These are phyloP conservation scores for Candida buenavistaensis DNA, from an alignment of 1,139 yeast species.

Conservation along the genomic window DNA sequence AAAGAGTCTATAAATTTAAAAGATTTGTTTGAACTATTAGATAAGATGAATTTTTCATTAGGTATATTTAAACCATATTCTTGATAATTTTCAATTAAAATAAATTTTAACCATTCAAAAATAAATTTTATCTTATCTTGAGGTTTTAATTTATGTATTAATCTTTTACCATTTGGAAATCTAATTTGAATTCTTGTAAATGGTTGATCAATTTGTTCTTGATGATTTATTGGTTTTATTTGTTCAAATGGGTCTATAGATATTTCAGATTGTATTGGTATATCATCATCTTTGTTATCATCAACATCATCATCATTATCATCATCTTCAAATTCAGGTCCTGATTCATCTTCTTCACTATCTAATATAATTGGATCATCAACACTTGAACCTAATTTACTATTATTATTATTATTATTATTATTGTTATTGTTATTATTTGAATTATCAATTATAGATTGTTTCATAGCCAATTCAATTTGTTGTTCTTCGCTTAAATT, in stretches of 20 bases:
- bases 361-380: slow-evolving; percentile 30
- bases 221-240: slow-evolving; percentile 50
- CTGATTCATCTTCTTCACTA: slow-evolving; percentile 18
- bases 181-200: slow-evolving; percentile 85
- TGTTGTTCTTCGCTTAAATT: slow-evolving; percentile 82
- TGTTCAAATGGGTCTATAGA: slow-evolving; percentile 34
- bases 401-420: slow-evolving; percentile 12
- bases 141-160: slow-evolving; percentile 68
- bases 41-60: slow-evolving; percentile 43
- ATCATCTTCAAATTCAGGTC: slow-evolving; percentile 3
- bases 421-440: slow-evolving; percentile 8
- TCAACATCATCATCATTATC: too few relatives aligned
- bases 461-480: slow-evolving; percentile 71
- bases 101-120: slow-evolving; percentile 53
- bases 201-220: slow-evolving; percentile 56
- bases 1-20: slow-evolving; percentile 63
- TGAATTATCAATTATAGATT: slow-evolving; percentile 50
- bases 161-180: slow-evolving; percentile 80
- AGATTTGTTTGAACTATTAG: slow-evolving; percentile 66
- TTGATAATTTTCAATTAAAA: slow-evolving; percentile 48
- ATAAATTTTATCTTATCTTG: slow-evolving; percentile 51
- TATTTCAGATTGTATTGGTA: slow-evolving; percentile 10
- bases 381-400: slow-evolving; percentile 21
- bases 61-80: slow-evolving; percentile 45
- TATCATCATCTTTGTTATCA: too few relatives aligned